Evolutionary conservation across 108 stramenopile genomes (phyloP), one percentile per base, ranked within the genome.

Genomic region (Hondaea fermentalgiana): DNA sequence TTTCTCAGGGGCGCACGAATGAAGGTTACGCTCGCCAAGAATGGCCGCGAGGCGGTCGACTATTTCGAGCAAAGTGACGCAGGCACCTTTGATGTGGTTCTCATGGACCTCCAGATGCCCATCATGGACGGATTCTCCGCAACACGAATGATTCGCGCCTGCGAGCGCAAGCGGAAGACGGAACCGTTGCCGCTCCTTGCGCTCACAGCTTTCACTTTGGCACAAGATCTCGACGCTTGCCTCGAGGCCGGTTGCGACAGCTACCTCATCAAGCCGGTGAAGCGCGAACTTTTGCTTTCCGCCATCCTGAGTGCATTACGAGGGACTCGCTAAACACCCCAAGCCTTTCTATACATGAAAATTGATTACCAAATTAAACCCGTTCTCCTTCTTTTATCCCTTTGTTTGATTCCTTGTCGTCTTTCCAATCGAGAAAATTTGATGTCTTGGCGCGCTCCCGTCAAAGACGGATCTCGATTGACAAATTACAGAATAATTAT

Each of bases 61-160:
- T 49, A 49, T 19, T 57, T 90, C 12, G 10, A 53, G 29, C 23
- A 59, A 17, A 17, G 14, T 17, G 64, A 69, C 0, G 35, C 64
- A 8, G 29, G 59, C 49, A 17, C 35, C 25, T 94, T 87, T 53
- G 93, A 94, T 64, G 43, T 93, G 14, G 93, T 95, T 4, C 87
- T 95, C 59, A 94, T 95, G 95, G 95, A 95, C 88, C 89, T 94
- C 35, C 93, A 94, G 58, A 95, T 95, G 95, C 94, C 94, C 25
- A 89, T 92, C 3, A 92, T 95, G 92, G 93, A 94, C 60, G 95
- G 95, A 21, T 59, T 93, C 72, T 91, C 92, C 60, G 95, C 94
- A 44, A 94, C 94, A 1, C 88, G 88, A 55, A 59, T 64, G 59
- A 71, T 94, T 21, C 89, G 94, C 59, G 87, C 25, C 29, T 89